Evolutionary conservation across 2,329 filamentous ascomycete species (phyloP).

Genomic region (Fusarium hostae): DNA sequence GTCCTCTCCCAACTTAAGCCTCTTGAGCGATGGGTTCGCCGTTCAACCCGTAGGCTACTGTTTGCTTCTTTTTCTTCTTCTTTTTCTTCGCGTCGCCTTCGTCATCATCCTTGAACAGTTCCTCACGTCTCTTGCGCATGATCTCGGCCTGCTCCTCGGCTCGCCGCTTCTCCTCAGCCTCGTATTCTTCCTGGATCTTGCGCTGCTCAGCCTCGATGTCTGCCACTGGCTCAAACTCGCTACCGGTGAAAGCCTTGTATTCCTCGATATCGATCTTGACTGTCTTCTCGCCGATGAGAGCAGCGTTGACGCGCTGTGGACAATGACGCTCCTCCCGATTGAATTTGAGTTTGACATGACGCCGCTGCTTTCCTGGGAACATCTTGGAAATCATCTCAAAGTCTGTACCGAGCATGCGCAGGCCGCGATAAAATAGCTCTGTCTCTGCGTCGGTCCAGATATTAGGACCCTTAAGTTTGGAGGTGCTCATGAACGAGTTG

Average conservation of each 20-base stretch:
- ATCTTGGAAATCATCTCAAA: slow-evolving; percentile 83
- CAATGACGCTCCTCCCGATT: slow-evolving; percentile 79
- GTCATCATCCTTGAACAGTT: slow-evolving; percentile 58
- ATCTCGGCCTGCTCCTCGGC: slow-evolving; percentile 61
- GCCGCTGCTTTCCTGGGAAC: slow-evolving; percentile 77
- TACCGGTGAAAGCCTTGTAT: slow-evolving; percentile 65
- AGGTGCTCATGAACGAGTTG: slow-evolving; percentile 70
- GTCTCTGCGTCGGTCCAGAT: slow-evolving; percentile 78
- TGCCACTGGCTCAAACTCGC: slow-evolving; percentile 66
- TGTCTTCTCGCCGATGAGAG: slow-evolving; percentile 69
- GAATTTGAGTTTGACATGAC: slow-evolving; percentile 85
- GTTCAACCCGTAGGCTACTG: slow-evolving; percentile 51
- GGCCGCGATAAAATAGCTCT: slow-evolving; percentile 78
- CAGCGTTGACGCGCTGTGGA: slow-evolving; percentile 70
- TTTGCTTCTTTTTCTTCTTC: slow-evolving; percentile 50
- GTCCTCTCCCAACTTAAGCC: slow-evolving; percentile 19
- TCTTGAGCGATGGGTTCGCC: slow-evolving; percentile 50
- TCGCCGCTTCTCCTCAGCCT: slow-evolving; percentile 55
- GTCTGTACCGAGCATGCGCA: slow-evolving; percentile 83
- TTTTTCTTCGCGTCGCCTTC: slow-evolving; percentile 48
- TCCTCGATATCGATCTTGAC: slow-evolving; percentile 69
- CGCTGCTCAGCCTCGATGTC: slow-evolving; percentile 66
- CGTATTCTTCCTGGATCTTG: slow-evolving; percentile 57
- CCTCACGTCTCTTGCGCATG: slow-evolving; percentile 60
- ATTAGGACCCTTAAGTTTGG: slow-evolving; percentile 72